Conservation (phyloP, 371 early-diverging fungal species). For the Mucor mucedo region DNA sequence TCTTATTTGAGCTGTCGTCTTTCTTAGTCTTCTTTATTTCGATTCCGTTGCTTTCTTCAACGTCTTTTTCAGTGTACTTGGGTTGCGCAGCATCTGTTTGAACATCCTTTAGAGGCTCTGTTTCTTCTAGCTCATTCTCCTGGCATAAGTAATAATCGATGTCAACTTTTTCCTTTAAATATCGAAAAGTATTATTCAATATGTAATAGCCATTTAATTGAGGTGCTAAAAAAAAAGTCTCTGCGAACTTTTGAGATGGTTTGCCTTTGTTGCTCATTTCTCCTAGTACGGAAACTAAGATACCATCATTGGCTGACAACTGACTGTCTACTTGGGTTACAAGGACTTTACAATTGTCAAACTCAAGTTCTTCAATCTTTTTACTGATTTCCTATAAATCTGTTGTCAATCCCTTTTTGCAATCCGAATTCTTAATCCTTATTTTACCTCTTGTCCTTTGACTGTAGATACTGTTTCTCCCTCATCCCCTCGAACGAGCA, state of each 20-base stretch:
- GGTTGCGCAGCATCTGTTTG: neutral
- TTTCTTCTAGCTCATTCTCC: conserved; percentile 22
- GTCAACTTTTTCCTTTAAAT: conserved; percentile 80
- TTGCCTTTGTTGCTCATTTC: conserved; percentile 86
- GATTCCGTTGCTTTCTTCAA: neutral
- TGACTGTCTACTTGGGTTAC: conserved; percentile 92
- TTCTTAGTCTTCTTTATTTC: neutral
- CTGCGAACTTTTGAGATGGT: conserved; percentile 85
- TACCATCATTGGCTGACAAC: conserved; percentile 75
- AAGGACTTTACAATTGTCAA: conserved; percentile 80
- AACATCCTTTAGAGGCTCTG: conserved; percentile 1
- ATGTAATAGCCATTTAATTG: conserved; percentile 93
- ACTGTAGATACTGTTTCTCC: conserved; percentile 56
- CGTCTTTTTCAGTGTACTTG: neutral
- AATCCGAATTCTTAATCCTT: neutral
- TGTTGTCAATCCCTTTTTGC: neutral
- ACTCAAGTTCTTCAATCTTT: conserved; percentile 79
- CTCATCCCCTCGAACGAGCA: conserved; percentile 83
- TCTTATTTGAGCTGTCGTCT: neutral
- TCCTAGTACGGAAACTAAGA: conserved; percentile 92
- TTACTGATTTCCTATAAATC: conserved; percentile 74
- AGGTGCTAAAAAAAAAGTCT: conserved; percentile 93
- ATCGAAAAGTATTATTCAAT: conserved; percentile 94
- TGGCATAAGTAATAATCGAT: conserved; percentile 54
- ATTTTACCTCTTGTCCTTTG: conserved; percentile 43